Conservation (phyloP, 1,284 basidiomycete species). For the Dichomitus squalens region DNA sequence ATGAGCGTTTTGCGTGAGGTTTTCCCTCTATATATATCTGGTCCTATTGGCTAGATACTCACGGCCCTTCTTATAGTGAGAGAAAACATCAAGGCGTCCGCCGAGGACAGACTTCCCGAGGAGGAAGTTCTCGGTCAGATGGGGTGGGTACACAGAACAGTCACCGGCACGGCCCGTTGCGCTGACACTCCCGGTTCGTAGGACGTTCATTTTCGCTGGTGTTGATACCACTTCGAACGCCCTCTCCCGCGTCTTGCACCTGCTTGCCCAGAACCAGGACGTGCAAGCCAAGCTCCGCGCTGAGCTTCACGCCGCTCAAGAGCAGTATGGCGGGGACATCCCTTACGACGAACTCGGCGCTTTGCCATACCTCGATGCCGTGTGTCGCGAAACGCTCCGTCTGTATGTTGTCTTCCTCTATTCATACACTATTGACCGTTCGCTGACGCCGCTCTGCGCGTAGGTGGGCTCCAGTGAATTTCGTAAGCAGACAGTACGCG, state of each 20-base stretch:
- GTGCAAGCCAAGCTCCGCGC: conserved; percentile 20
- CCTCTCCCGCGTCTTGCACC: conserved; percentile 29
- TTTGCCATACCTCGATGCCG: conserved; percentile 36
- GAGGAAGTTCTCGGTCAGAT: conserved; percentile 37
- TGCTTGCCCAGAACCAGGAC: conserved; percentile 8
- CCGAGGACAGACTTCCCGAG: conserved; percentile 32
- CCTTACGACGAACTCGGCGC: conserved; percentile 32
- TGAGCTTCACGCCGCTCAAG: conserved; percentile 25
- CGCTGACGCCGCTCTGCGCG: too few species aligned
- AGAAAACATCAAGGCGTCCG: conserved; percentile 1
- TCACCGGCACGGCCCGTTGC: too few species aligned
- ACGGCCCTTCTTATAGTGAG: not conserved
- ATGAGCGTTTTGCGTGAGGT: conserved; percentile 3
- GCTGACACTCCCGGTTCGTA: conserved; percentile 4
- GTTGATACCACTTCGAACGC: conserved; percentile 33
- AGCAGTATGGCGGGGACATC: conserved; percentile 16
- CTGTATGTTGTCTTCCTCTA: conserved; percentile 12
- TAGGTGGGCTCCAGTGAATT: not conserved
- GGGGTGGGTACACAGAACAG: conserved; percentile 26
- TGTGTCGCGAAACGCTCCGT: conserved; percentile 34
- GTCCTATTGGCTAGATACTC: not conserved
- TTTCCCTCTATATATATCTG: conserved; percentile 5
- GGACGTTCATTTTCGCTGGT: conserved; percentile 29
- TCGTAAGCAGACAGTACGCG: not conserved
- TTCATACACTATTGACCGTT: not conserved